Base-by-base conservation (phyloP, 2,329 filamentous ascomycete species). In the Tolypocladium inflatum region DNA sequence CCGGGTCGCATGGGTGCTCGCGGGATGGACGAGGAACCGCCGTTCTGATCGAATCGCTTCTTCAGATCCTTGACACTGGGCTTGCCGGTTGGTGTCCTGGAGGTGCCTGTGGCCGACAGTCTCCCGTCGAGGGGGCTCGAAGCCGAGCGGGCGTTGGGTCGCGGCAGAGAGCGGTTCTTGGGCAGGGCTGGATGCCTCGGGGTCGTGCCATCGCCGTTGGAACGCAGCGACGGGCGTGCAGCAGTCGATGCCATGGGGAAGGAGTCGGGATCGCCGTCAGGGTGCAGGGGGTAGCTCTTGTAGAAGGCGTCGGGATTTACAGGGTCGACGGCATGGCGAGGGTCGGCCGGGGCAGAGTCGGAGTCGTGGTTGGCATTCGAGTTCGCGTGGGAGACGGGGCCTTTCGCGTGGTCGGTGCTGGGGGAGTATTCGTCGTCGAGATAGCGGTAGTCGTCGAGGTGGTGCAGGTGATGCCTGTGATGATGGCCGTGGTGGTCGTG, bases 31-130 rank as follows among this genome's bases (percentile, higher is more conserved):
- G 65, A 60, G 48, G 62, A 58, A 58, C 71, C 75, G 62, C 71
- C 76, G 63, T 79, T 84, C 67, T 86, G 84, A 71, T 93, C 89
- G 73, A 93, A 94, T 57, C 83, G 86, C 71, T 87, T 90, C 66
- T 89, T 86, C 61, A 94, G 78, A 68, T 94, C 89, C 73, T 87
- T 90, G 64, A 94, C 88, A 60, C 87, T 92, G n/a, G 85, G 79
- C 63, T 87, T 80, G 50, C 67, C 63, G 13, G 65, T 62, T 63
- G 73, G 65, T 53, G 69, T 67, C 55, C 67, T 66, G 48, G 67
- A 74, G 57, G 68, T 63, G 52, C 63, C 63, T 52, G 66, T 63
- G 53, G 58, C 55, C 45, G 70, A 55, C 35, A 39, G 63, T 63
- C 72, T 76, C 64, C 77, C 76, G 60, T 80, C 80, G 55, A 80